Percentiles rank a stretch among this genome's conserved stretches.
Evolutionary conservation across 148 eudicot genomes (phyloP).

Genomic region (Rhododendron kiyosumense): DNA sequence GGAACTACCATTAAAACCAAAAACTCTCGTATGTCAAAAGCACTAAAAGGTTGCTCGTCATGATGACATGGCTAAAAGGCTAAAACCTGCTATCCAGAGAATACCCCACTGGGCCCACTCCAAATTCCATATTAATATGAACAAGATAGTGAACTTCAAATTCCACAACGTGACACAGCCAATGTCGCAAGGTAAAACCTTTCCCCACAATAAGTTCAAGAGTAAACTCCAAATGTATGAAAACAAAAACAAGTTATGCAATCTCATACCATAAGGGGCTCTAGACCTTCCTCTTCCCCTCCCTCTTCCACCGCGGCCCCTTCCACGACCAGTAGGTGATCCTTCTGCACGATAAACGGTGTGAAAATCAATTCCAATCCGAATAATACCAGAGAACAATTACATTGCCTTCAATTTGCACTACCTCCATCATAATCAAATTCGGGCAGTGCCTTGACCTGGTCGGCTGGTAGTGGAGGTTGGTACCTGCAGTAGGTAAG

Average conservation of each 20-base stretch:
- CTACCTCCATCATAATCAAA: slow-evolving; percentile 79
- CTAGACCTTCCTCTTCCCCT: slow-evolving; percentile 89
- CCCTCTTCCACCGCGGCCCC: slow-evolving; percentile 93
- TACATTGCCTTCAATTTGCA: not conserved
- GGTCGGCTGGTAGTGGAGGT: slow-evolving; percentile 92
- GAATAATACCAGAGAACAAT: not conserved
- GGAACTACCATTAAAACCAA: not conserved
- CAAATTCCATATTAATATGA: not conserved
- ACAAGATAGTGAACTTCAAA: not conserved
- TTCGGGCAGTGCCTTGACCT: slow-evolving; percentile 66
- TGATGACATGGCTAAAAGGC: not conserved
- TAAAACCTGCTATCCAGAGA: not conserved
- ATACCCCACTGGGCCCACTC: too few species aligned
- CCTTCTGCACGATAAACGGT: slow-evolving; percentile 47
- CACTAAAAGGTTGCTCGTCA: not conserved
- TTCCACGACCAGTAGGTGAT: slow-evolving; percentile 72
- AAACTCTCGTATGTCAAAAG: not conserved
- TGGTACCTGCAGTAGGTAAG: slow-evolving; percentile 57
- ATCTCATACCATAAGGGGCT: slow-evolving; percentile 36
- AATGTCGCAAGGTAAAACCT: not conserved
- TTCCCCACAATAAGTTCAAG: not conserved
- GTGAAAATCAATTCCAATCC: slow-evolving; percentile 4
- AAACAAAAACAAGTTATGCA: slow-evolving; percentile 13
- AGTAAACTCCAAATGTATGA: not conserved
- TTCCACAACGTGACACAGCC: not conserved